Conservation (phyloP, 78 protist species). For the Creolimax fragrantissima region DNA sequence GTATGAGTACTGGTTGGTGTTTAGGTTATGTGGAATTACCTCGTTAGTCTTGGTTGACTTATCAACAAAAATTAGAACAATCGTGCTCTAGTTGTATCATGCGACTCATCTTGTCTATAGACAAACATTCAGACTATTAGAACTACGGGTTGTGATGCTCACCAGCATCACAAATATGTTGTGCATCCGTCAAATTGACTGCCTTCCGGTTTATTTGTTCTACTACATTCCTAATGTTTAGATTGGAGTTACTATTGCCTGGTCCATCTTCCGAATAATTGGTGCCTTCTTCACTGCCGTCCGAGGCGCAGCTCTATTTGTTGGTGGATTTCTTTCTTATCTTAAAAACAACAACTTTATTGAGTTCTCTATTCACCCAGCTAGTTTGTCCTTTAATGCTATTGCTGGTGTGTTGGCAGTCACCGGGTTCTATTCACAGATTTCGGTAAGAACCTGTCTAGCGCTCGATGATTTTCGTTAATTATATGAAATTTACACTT, state of each 20-base stretch:
- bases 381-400: neutral
- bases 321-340: neutral
- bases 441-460: no score
- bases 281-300: neutral
- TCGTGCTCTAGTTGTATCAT: no score
- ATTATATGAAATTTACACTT: no score
- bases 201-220: neutral
- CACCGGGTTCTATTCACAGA: neutral
- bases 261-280: neutral
- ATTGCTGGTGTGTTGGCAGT: neutral
- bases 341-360: neutral
- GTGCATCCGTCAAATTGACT: neutral
- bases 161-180: neutral
- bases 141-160: neutral
- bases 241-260: neutral
- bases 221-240: neutral
- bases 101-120: neutral
- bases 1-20: neutral
- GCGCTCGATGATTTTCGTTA: no score
- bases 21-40: neutral
- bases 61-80: no score
- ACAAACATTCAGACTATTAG: neutral
- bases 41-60: neutral
- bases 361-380: neutral
- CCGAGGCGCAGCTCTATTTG: neutral